A percentile compares a stretch with the other conserved stretches of the same genome.
Evolutionary conservation across 352 stramenopile genomes (phyloP).

Genomic region (Phytophthora sp.): DNA sequence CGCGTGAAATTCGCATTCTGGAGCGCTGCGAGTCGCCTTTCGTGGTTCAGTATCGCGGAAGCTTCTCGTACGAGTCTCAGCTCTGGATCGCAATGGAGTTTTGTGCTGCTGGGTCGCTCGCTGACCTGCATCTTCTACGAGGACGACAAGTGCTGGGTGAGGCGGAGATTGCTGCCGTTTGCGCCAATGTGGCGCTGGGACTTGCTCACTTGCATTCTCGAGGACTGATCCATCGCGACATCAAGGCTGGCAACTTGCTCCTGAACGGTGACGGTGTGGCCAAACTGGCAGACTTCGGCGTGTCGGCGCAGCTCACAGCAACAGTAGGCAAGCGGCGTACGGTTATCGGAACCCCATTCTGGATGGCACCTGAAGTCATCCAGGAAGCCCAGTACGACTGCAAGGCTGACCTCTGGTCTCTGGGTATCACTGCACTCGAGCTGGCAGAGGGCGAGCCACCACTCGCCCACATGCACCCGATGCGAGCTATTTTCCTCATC

Average conservation of each 20-base stretch:
- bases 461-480: constrained; percentile 87
- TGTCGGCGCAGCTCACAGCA: constrained; percentile 89
- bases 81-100: constrained; percentile 92
- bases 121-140: constrained; percentile 76
- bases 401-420: constrained; percentile 85
- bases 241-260: constrained; percentile 90
- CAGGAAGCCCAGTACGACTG: constrained; percentile 85
- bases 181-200: constrained; percentile 68
- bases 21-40: constrained; percentile 81
- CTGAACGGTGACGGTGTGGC: constrained; percentile 66
- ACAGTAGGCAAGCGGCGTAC: constrained; percentile 93
- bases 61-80: constrained; percentile 76
- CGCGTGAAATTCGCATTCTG: constrained; percentile 88
- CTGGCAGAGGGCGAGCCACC: constrained; percentile 87
- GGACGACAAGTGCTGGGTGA: constrained; percentile 56
- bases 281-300: constrained; percentile 92
- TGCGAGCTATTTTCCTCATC: constrained; percentile 86
- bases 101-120: constrained; percentile 83
- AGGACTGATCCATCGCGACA: constrained; percentile 86
- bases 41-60: constrained; percentile 88
- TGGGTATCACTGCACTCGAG: constrained; percentile 92
- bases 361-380: constrained; percentile 93
- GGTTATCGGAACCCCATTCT: constrained; percentile 91
- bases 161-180: constrained; percentile 73
- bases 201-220: constrained; percentile 84